These are phyloP conservation scores for Hypericum androsaemum DNA, from an alignment of 345 rosid species.

Conservation along the genomic window DNA sequence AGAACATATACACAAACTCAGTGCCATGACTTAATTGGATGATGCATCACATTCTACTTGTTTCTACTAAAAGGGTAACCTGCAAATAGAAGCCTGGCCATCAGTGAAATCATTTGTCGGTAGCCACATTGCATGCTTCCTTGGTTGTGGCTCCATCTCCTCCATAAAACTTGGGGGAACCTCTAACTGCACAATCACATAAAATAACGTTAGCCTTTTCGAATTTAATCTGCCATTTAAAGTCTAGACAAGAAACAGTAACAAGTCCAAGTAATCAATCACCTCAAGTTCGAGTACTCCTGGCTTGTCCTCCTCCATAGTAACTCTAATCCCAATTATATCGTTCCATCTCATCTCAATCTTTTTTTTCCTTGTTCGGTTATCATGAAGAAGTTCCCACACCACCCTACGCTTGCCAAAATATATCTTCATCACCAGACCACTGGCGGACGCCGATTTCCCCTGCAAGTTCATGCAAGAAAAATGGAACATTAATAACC, in stretches of 20 bases:
- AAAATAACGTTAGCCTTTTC: neutral
- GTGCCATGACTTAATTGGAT: too few relatives aligned
- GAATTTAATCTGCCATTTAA: neutral
- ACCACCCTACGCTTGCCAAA: constrained; percentile 47
- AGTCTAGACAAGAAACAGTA: neutral
- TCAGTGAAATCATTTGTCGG: constrained; percentile 32
- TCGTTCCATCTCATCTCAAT: constrained; percentile 32
- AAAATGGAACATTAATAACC: neutral
- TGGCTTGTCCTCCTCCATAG: constrained; percentile 9
- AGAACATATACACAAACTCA: neutral
- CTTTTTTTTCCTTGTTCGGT: constrained; percentile 26
- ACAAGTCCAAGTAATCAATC: neutral
- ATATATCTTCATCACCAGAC: constrained; percentile 49
- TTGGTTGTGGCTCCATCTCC: constrained; percentile 34
- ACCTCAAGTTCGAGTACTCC: constrained; percentile 33
- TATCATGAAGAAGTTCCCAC: constrained; percentile 41
- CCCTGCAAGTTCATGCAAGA: constrained; percentile 18
- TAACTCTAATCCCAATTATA: constrained; percentile 22
- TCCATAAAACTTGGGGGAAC: constrained; percentile 25
- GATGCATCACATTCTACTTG: too few relatives aligned
- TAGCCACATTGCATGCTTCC: constrained; percentile 39
- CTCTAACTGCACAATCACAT: constrained; percentile 21
- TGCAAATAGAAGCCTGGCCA: constrained; percentile 30
- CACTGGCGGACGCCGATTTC: constrained; percentile 22
- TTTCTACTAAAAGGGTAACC: constrained; percentile 23